A percentile compares a stretch with the other conserved stretches of the same genome.
Conservation (phyloP, 2,329 filamentous ascomycete genomes). For the Elsinoe australis region DNA sequence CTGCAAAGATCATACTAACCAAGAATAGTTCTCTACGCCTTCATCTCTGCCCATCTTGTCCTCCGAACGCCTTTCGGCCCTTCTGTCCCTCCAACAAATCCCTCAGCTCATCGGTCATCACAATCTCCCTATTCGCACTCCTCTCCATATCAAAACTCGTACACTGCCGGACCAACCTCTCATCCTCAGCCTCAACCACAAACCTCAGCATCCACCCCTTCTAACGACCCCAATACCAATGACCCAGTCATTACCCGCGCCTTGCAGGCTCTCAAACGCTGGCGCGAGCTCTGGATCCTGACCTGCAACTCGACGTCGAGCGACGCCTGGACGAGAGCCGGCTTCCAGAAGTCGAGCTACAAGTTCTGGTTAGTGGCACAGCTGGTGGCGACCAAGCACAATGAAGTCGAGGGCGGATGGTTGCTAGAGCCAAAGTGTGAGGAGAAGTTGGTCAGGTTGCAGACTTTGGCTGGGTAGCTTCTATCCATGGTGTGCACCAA, state of each 20-base stretch:
- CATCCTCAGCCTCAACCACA: too few species aligned
- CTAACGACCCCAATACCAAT: too few species aligned
- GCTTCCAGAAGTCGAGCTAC: slow-evolving; percentile 15
- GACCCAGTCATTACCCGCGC: slow-evolving; percentile 13
- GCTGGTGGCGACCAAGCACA: slow-evolving; percentile 14
- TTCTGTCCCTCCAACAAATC: slow-evolving; percentile 2
- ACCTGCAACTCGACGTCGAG: slow-evolving; percentile 13
- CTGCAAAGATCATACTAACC: background rate
- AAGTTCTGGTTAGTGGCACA: slow-evolving; percentile 17
- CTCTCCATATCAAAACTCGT: background rate
- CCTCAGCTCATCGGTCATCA: too few species aligned
- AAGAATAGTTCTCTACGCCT: slow-evolving; percentile 13
- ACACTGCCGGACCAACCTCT: background rate
- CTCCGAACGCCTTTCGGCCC: slow-evolving; percentile 13
- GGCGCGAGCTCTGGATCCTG: slow-evolving; percentile 12
- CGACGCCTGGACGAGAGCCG: slow-evolving; percentile 8
- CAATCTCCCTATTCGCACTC: background rate
- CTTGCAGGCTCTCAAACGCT: background rate
- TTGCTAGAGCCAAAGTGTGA: slow-evolving; percentile 16
- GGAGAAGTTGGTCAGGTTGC: slow-evolving; percentile 13
- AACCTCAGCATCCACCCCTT: too few species aligned
- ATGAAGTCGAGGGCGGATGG: slow-evolving; percentile 14
- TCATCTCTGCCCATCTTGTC: slow-evolving; percentile 14
- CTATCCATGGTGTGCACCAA: background rate
- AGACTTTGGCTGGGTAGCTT: slow-evolving; percentile 13